Base-by-base conservation (phyloP, 345 rosid genomes). In the Erysimum cheiranthoides region DNA sequence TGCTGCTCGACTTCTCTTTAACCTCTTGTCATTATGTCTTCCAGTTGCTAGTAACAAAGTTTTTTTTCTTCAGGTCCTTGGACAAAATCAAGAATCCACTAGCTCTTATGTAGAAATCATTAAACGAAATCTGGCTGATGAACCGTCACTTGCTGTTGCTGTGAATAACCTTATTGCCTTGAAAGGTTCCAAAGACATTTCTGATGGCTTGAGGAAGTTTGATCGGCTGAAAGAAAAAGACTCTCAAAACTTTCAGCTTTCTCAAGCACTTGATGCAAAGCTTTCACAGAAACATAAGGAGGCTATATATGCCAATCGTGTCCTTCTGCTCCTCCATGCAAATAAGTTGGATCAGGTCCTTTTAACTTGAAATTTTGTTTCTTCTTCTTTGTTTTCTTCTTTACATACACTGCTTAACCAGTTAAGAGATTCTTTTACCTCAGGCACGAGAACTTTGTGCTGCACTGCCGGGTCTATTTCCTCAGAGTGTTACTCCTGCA, bases 331-430 rank as follows among this genome's bases (percentile, higher is more conserved):
- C 81, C 91, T 92, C 75, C 97, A 95, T 75, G 89, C 97, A 28
- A 94, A 92, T 79, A 94, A 94, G 86, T 77, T 94, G 82, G 98
- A 94, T 80, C 97, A 90, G 98, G 97, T 94, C 31, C 38, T 40
- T 53, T 12, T 17, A 18, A 21, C 60, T 17, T 71, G 10, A 59
- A 34, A 34, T 77, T 16, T 74, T 25, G 43, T 32, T 40, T 66
- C 27, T 60, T 52, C 58, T 25, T 34, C 11, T 58, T n/a, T 56
- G 2, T 17, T 68, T 59, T 71, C 21, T 54, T 63, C 61, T 65
- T 64, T 39, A 6, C 14, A 28, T 38, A 31, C 16, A 17, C 10
- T 51, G 21, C 9, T 65, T 77, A 6, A 77, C 72, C 46, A 46
- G 4, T 47, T 28, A 28, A 47, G 18, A 46, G 1, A 56, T 6